Conservation (phyloP, 169 alveolate genomes). For the Ichthyophthirius multifiliis region DNA sequence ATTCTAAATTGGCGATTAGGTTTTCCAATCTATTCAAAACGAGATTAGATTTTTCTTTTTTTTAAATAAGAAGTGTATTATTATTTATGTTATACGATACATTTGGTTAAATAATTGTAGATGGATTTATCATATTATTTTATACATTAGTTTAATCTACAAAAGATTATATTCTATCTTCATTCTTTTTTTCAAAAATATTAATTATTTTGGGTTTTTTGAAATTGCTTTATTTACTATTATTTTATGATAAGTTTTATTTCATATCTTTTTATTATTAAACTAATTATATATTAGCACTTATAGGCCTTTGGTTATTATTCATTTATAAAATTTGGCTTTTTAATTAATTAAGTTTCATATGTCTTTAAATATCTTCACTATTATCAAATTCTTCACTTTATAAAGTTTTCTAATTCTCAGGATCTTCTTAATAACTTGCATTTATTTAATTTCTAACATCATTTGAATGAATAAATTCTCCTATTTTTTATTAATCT, state of each 20-base stretch:
- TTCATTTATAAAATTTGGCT: neutral
- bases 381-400: constrained; percentile 2
- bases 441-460: neutral
- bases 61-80: neutral
- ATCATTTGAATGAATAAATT: neutral
- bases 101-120: neutral
- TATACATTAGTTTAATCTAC: neutral
- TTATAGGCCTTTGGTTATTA: neutral
- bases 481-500: neutral
- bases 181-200: neutral
- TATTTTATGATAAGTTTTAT: neutral
- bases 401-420: neutral
- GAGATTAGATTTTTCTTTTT: neutral
- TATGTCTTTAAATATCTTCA: neutral
- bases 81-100: neutral
- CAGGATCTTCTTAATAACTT: neutral
- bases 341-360: neutral
- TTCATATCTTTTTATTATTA: neutral
- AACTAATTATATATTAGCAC: neutral
- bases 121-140: neutral
- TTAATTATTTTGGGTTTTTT: neutral
- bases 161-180: neutral
- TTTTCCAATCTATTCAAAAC: neutral
- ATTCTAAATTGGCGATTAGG: neutral
- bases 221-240: neutral